These are phyloP conservation scores for Bacterosira constricta DNA, from an alignment of 108 stramenopile species.

Conservation along the genomic window DNA sequence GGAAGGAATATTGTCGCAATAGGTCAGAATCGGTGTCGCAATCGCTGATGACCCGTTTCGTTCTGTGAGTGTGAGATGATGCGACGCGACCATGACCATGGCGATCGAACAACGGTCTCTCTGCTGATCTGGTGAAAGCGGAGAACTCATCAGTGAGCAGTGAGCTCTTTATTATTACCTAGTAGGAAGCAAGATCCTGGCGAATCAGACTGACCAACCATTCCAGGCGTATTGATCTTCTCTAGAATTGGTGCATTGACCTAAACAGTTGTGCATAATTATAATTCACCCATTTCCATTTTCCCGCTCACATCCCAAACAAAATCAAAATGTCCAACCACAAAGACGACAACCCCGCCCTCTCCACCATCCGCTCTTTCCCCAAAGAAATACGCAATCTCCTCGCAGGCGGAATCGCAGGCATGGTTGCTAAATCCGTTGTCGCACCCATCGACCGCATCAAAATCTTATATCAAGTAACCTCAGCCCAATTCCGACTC, in stretches of 20 bases:
- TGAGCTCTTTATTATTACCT: too few species aligned
- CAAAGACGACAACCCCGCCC: not conserved
- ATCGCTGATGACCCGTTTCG: too few species aligned
- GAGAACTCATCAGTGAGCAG: too few species aligned
- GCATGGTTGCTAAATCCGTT: constrained; percentile 87
- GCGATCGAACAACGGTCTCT: too few species aligned
- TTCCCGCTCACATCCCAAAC: not conserved
- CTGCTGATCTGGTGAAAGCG: too few species aligned
- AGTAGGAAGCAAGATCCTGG: too few species aligned
- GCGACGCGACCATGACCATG: too few species aligned
- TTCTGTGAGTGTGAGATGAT: too few species aligned
- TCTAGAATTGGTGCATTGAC: too few species aligned
- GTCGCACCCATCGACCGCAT: constrained; percentile 93
- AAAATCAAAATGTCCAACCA: not conserved
- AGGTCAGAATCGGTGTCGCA: too few species aligned
- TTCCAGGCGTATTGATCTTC: not conserved
- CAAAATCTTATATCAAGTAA: constrained; percentile 90
- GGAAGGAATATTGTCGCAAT: too few species aligned
- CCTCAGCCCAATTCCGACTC: constrained; percentile 70
- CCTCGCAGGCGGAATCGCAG: constrained; percentile 78
- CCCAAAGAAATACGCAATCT: constrained; percentile 84
- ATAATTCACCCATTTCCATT: not conserved
- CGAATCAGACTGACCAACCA: too few species aligned
- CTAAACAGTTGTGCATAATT: not conserved
- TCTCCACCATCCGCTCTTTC: constrained; percentile 30